These are phyloP conservation scores for Phanerodontia chrysosporium DNA, from an alignment of 768 basidiomycete genomes.

Conservation along the genomic window DNA sequence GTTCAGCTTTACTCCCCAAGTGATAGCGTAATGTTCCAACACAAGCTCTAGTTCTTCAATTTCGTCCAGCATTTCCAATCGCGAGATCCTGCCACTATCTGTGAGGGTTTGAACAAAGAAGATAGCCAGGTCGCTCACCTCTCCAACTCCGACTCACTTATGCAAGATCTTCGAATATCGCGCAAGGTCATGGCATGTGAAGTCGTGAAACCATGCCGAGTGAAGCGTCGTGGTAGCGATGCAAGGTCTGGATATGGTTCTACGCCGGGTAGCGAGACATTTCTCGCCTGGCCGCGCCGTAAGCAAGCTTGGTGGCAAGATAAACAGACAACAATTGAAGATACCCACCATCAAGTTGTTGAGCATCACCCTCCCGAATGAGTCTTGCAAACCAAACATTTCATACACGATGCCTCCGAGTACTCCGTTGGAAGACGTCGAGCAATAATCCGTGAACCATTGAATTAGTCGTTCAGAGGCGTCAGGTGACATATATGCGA, in stretches of 20 bases:
- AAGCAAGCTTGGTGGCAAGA: not conserved
- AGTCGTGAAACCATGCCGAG: constrained; percentile 47
- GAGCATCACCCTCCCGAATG: constrained; percentile 92
- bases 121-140: constrained; percentile 35
- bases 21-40: constrained; percentile 83
- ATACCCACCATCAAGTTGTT: constrained; percentile 75
- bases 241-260: constrained; percentile 53
- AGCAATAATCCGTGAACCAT: constrained; percentile 68
- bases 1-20: constrained; percentile 49
- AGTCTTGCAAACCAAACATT: constrained; percentile 85
- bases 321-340: not conserved
- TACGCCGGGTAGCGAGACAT: constrained; percentile 72
- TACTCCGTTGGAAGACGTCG: constrained; percentile 20
- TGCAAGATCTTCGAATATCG: constrained; percentile 55
- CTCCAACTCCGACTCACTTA: constrained; percentile 46
- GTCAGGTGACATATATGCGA: constrained; percentile 76
- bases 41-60: constrained; percentile 92
- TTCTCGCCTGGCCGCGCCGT: constrained; percentile 47
- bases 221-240: constrained; percentile 59
- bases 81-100: constrained; percentile 52
- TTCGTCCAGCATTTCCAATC: constrained; percentile 87
- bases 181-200: constrained; percentile 62
- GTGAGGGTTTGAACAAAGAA: not conserved
- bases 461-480: constrained; percentile 55
- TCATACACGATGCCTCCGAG: constrained; percentile 78